Percentiles rank a stretch among this genome's conserved stretches.
Evolutionary conservation across 164 flowering plant genomes (phyloP).

Genomic region (Umbilicus rupestris): DNA sequence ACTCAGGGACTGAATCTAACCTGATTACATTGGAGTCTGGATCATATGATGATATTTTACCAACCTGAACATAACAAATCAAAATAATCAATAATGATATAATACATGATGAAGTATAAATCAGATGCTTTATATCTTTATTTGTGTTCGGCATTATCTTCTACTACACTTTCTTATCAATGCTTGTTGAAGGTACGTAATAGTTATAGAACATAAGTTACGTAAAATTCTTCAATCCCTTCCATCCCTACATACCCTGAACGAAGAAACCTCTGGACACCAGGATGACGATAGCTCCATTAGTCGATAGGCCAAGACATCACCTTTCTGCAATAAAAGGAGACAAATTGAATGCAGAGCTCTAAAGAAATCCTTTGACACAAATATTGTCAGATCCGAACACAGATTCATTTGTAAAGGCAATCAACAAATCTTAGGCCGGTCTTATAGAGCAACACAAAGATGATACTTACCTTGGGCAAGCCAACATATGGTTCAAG

Average conservation of each 20-base stretch:
- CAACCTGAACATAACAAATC: conserved; percentile 44
- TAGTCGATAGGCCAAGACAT: conserved; percentile 77
- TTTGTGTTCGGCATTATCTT: no score
- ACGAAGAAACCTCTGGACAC: conserved; percentile 81
- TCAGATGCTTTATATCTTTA: not conserved
- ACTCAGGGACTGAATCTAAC: conserved; percentile 50
- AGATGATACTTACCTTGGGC: conserved; percentile 49
- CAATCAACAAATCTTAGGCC: not conserved
- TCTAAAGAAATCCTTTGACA: no score
- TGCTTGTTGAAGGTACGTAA: no score
- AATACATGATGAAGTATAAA: not conserved
- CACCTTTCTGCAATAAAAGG: conserved; percentile 55
- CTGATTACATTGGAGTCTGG: conserved; percentile 30
- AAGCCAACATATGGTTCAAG: conserved; percentile 35
- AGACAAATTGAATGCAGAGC: not conserved
- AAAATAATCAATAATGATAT: conserved; percentile 6
- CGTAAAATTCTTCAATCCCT: no score
- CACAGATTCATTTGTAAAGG: not conserved
- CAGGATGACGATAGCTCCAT: conserved; percentile 81
- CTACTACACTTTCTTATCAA: no score
- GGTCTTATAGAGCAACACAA: not conserved
- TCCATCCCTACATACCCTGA: conserved; percentile 38
- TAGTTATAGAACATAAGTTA: no score
- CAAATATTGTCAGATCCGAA: no score
- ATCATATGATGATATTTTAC: conserved; percentile 46